A percentile compares a stretch with the other conserved stretches of the same genome.
Evolutionary conservation across 371 early-diverging fungal genomes (phyloP).

Genomic region (Massospora cicadina): DNA sequence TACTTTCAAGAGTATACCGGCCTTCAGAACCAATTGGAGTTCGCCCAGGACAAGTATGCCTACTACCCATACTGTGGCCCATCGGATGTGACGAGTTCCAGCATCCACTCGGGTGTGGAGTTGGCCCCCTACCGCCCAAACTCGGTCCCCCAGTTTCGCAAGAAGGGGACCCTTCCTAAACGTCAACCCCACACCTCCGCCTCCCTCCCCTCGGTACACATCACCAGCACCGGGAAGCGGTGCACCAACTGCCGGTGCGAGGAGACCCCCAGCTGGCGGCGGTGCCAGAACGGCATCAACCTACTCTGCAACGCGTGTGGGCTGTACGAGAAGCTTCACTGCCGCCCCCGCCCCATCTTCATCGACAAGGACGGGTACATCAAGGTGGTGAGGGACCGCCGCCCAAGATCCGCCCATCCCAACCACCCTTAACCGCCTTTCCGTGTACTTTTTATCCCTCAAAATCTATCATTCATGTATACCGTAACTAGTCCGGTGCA

Average conservation of each 20-base stretch:
- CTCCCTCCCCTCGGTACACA: neutral
- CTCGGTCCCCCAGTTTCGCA: neutral
- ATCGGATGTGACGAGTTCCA: neutral
- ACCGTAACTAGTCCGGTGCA: too few relatives aligned
- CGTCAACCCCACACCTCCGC: neutral
- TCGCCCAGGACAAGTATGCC: neutral
- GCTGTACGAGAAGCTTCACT: slow-evolving; percentile 11
- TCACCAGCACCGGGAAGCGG: neutral
- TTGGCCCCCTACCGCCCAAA: neutral
- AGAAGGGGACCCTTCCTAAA: neutral
- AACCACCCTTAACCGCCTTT: neutral
- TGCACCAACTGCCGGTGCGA: slow-evolving; percentile 14
- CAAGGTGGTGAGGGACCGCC: neutral
- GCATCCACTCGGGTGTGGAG: neutral
- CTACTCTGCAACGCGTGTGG: slow-evolving; percentile 15
- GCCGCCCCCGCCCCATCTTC: neutral
- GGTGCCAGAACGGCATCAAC: slow-evolving; percentile 10
- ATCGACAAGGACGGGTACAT: neutral
- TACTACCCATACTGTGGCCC: neutral
- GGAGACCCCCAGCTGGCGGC: slow-evolving; percentile 15
- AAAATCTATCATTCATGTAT: neutral
- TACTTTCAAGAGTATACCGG: too few relatives aligned
- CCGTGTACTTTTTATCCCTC: neutral
- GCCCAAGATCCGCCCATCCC: neutral
- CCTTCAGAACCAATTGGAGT: too few relatives aligned